Evolutionary conservation across 768 basidiomycete genomes (phyloP), one percentile per base, ranked within the genome.

Genomic region (Naganishia antarctica): DNA sequence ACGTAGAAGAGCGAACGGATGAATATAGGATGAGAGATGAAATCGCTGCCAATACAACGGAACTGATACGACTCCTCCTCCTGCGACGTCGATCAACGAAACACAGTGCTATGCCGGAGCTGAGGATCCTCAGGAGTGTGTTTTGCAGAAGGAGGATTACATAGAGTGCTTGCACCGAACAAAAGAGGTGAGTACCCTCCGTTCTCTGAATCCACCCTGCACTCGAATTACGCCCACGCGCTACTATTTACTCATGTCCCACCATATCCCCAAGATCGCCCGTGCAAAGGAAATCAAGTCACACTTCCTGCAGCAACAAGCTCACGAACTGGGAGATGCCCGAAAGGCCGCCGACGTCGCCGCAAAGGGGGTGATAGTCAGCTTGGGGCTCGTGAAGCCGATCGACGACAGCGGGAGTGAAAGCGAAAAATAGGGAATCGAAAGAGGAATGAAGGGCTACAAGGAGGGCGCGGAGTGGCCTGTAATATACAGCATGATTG

Each of bases 121-220:
- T 41, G 88, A 91, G 71, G 80, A 80, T 48, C 91, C 92, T 0
- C 77, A 78, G 51, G 81, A 87, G 71, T 97, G 93, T 77, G 81
- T 81, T 16, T 78, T 82, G 16, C 85, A 84, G 66, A 84, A 84
- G 57, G 88, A 87, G 67, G 92, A 94, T 78, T 97, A 97, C 79
- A 74, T 93, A 61, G 91, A 93, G 76, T 96, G 93, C 77, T 79
- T 97, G 63, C 91, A 94, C 76, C 85, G 87, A 73, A 85, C 84
- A 28, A 88, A 92, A 79, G 90, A 91, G 85, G 93, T 91, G 68
- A 73, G 84, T 73, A 9, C 21, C 23, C 21, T 16, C 28, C 32
- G 23, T 58, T 31, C 34, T 26, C 4, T 23, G 21, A 12, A 6
- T 13, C 37, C 32, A 13, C 18, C 29, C 58, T 21, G 3, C 37